Conservation (phyloP, 257 asterid species). For the Lantana camara region DNA sequence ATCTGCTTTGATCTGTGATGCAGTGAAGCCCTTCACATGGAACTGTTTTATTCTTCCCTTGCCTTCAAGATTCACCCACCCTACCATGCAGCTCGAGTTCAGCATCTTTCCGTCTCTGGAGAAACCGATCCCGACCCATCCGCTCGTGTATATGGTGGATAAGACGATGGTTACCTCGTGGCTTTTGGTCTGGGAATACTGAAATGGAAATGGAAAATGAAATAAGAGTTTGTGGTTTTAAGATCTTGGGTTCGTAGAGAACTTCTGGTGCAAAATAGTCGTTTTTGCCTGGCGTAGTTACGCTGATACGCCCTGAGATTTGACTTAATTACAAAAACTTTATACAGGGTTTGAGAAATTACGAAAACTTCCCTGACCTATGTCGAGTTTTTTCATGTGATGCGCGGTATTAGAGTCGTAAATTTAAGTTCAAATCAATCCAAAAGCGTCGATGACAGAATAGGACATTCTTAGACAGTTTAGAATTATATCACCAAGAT, state of each 20-base stretch:
- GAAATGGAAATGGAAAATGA: constrained; percentile 18
- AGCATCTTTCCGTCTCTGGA: constrained; percentile 85
- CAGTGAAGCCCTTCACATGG: constrained; percentile 62
- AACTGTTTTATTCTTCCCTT: constrained; percentile 74
- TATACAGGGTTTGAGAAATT: too few species aligned
- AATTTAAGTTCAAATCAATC: too few species aligned
- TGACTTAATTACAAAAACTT: too few species aligned
- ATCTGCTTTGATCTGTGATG: constrained; percentile 63
- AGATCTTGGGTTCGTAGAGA: background rate
- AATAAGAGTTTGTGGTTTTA: background rate
- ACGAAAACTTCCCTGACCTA: too few species aligned
- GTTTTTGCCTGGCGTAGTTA: background rate
- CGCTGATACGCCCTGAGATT: too few species aligned
- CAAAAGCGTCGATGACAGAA: too few species aligned
- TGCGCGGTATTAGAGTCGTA: too few species aligned
- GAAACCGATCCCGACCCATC: constrained; percentile 98
- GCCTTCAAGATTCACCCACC: constrained; percentile 77
- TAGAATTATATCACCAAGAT: too few species aligned
- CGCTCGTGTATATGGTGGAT: constrained; percentile 74
- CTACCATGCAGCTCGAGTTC: constrained; percentile 87
- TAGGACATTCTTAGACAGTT: too few species aligned
- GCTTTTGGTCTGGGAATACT: constrained; percentile 74
- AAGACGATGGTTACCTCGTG: constrained; percentile 67
- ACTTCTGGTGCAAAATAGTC: background rate
- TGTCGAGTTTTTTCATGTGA: too few species aligned